Conservation (phyloP, 108 stramenopile genomes). For the Ochromonas danica region DNA sequence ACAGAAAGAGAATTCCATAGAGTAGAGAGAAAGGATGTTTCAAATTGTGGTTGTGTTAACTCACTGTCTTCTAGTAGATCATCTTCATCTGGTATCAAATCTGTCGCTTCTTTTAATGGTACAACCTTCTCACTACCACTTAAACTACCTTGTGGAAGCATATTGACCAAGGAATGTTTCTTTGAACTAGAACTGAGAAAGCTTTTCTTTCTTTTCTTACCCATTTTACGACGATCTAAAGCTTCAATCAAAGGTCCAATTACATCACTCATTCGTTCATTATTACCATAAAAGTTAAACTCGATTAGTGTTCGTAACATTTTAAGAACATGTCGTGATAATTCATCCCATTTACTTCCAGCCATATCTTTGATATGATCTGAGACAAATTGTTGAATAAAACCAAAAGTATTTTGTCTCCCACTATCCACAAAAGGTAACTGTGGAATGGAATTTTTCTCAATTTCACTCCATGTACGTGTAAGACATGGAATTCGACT, state of each 20-base stretch:
- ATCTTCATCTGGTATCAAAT: not conserved
- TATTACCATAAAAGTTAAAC: constrained; percentile 35
- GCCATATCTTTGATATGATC: constrained; percentile 23
- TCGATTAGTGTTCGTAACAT: not conserved
- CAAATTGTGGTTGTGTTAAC: not conserved
- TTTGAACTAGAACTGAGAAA: not conserved
- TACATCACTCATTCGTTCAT: constrained; percentile 24
- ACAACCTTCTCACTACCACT: not conserved
- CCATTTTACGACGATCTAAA: constrained; percentile 21
- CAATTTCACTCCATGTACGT: constrained; percentile 21
- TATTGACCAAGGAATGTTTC: no score
- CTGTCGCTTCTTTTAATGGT: not conserved
- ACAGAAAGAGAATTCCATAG: not conserved
- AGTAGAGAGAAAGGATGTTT: not conserved
- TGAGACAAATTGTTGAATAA: constrained; percentile 27
- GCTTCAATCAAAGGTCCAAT: constrained; percentile 23
- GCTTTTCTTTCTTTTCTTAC: no score
- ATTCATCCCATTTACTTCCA: constrained; percentile 11
- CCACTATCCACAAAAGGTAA: constrained; percentile 24
- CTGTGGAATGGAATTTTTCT: constrained; percentile 11
- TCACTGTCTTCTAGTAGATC: not conserved
- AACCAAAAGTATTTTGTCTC: constrained; percentile 8
- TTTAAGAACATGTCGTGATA: constrained; percentile 25
- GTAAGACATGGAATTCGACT: constrained; percentile 37
- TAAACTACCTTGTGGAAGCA: no score